phyloP scores from a whole-genome alignment of 176 grass and related monocot genomes.

The Carex pumila region DNA sequence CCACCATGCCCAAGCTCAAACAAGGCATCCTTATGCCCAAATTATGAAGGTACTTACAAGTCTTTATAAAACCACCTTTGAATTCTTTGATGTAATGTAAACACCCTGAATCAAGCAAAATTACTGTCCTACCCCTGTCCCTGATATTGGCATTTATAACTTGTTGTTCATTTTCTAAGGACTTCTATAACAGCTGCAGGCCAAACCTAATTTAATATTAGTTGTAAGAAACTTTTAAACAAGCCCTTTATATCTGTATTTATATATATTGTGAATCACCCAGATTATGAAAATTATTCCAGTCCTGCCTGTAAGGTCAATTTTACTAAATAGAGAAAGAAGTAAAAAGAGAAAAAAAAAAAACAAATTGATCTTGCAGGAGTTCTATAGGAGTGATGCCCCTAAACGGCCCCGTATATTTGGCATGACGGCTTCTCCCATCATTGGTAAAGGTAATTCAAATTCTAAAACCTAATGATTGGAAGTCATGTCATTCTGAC shows the following conservation, averaged over 20 bases:
- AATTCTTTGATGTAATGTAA: conserved; percentile 20
- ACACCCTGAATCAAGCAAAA: conserved; percentile 2
- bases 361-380: conserved; percentile 33
- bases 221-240: conserved; percentile 16
- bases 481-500: not conserved
- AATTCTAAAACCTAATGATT: not conserved
- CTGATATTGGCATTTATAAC: conserved; percentile 5
- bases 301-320: not conserved
- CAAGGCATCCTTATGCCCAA: conserved; percentile 77
- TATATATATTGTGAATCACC: not conserved
- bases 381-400: conserved; percentile 51
- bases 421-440: conserved; percentile 95
- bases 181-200: not conserved
- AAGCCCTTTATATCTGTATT: not conserved
- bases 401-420: conserved; percentile 68
- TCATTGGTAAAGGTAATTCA: conserved; percentile 81
- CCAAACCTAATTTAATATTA: conserved; percentile 10
- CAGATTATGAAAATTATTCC: not conserved
- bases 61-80: not conserved
- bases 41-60: conserved; percentile 75
- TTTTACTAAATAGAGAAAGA: not conserved
- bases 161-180: not conserved
- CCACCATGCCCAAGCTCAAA: conserved; percentile 78
- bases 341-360: not conserved
- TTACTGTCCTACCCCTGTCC: not conserved